Conservation (phyloP, 768 basidiomycete species). For the Lanmaoa pseudosensibilis region DNA sequence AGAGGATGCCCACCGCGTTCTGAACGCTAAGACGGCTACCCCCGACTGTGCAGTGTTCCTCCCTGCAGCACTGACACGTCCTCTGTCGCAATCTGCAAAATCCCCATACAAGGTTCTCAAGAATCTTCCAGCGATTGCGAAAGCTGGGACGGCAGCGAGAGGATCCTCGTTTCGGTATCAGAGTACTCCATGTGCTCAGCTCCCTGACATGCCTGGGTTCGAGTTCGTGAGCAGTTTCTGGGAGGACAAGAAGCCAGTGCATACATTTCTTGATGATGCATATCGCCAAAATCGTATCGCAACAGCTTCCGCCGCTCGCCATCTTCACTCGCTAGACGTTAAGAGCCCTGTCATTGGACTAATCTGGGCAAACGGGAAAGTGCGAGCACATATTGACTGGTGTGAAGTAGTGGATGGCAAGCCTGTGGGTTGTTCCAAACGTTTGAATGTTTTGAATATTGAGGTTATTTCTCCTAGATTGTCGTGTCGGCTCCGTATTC, state of each 20-base stretch:
- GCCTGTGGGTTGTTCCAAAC: constrained; percentile 32
- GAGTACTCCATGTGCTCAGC: constrained; percentile 47
- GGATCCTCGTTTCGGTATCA: constrained; percentile 53
- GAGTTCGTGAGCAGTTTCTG: constrained; percentile 56
- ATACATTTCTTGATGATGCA: constrained; percentile 49
- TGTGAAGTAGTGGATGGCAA: constrained; percentile 36
- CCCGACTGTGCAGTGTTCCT: constrained; percentile 54
- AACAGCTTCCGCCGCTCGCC: constrained; percentile 49
- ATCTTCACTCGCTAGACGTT: constrained; percentile 48
- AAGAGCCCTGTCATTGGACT: constrained; percentile 51
- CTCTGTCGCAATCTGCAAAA: constrained; percentile 43
- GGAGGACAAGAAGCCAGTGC: constrained; percentile 61
- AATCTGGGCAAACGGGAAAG: constrained; percentile 52
- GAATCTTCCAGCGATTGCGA: constrained; percentile 37
- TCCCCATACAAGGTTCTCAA: constrained; percentile 52
- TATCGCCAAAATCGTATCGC: constrained; percentile 61
- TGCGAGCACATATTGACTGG: constrained; percentile 60
- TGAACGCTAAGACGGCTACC: constrained; percentile 46
- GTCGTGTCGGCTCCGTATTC: constrained; percentile 52
- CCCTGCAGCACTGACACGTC: constrained; percentile 37
- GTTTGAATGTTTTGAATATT: background rate
- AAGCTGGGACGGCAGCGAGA: constrained; percentile 38
- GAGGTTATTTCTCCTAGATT: constrained; percentile 32
- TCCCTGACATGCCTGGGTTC: constrained; percentile 48
- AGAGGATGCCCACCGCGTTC: constrained; percentile 36